These are phyloP conservation scores for Pisolithus tinctorius DNA, from an alignment of 768 basidiomycete species.

Conservation along the genomic window DNA sequence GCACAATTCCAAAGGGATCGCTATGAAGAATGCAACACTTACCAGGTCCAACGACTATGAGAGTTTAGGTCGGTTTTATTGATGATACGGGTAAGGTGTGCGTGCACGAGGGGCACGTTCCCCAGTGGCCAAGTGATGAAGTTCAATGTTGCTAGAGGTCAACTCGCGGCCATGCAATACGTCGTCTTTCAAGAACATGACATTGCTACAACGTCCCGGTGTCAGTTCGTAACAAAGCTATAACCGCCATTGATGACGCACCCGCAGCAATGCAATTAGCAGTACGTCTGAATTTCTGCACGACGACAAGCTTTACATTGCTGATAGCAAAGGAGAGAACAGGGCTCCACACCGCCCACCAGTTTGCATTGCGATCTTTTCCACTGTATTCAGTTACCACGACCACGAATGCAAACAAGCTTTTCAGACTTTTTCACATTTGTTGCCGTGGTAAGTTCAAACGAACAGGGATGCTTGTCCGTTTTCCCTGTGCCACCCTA, in stretches of 20 bases:
- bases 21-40: conserved; percentile 4
- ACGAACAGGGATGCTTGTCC: no score
- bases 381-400: no score
- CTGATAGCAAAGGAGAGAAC: conserved; percentile 36
- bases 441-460: no score
- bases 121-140: conserved; percentile 79
- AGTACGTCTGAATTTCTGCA: conserved; percentile 53
- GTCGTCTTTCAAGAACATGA: conserved; percentile 72
- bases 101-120: conserved; percentile 70
- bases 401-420: no score
- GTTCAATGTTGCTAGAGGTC: conserved; percentile 67
- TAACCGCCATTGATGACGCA: conserved; percentile 20
- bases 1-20: no score
- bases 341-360: no score
- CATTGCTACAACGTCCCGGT: conserved; percentile 46
- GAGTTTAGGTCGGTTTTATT: conserved; percentile 50
- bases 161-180: conserved; percentile 57
- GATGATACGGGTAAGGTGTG: conserved; percentile 63
- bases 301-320: conserved; percentile 41
- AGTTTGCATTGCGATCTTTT: no score
- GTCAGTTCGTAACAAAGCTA: neutral
- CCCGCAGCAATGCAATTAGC: conserved; percentile 69
- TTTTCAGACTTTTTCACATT: no score
- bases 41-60: conserved; percentile 81
- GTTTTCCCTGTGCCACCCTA: no score